These are phyloP conservation scores for Plasmodium malariae DNA, from an alignment of 169 alveolate genomes.

Conservation along the genomic window DNA sequence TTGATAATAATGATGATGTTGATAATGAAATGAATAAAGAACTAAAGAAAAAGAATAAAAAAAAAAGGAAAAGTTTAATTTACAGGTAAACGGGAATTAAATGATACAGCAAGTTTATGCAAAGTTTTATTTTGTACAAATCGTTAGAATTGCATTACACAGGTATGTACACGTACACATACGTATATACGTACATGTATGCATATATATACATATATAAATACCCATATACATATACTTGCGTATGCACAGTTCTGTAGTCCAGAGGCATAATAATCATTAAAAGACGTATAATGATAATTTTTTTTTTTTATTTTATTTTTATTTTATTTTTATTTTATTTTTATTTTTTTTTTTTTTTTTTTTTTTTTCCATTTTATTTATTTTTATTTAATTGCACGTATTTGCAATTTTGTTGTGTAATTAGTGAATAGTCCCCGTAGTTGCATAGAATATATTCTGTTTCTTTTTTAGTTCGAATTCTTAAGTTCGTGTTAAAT, in stretches of 20 bases:
- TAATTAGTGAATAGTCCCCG: conserved; percentile 65
- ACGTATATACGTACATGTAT: neutral
- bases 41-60: conserved; percentile 24
- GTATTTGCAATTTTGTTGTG: conserved; percentile 60
- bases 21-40: conserved; percentile 18
- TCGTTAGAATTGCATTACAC: neutral
- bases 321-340: neutral
- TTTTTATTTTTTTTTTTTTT: too few species aligned
- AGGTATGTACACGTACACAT: neutral
- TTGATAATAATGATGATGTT: conserved; percentile 23
- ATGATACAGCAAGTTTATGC: neutral
- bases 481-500: conserved; percentile 50
- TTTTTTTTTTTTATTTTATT: neutral
- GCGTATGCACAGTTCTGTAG: neutral
- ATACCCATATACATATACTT: neutral
- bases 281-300: too few species aligned
- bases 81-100: neutral
- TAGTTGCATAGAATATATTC: conserved; percentile 68
- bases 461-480: conserved; percentile 66
- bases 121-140: neutral
- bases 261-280: too few species aligned
- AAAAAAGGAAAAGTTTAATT: conserved; percentile 4
- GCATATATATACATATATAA: conserved; percentile 5
- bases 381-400: conserved; percentile 28
- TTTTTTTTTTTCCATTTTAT: conserved; percentile 7